Conservation (phyloP, 306 rosid genomes). For the Betula pendula region DNA sequence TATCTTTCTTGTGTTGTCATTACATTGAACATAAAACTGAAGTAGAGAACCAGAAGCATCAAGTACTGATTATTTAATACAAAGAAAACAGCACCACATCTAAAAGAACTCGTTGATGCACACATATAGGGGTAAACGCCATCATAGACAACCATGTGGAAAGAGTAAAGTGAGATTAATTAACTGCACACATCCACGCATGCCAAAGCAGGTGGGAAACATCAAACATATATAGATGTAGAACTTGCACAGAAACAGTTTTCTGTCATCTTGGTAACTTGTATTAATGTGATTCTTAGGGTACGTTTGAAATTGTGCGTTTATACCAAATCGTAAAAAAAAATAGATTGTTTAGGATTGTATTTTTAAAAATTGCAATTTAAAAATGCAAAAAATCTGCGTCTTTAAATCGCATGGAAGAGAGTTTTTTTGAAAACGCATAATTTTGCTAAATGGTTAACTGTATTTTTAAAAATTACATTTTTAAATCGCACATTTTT, state of each 20-base stretch:
- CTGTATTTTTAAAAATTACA: too few species aligned
- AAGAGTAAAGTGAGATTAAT: conserved; percentile 20
- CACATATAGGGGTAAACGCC: conserved; percentile 22
- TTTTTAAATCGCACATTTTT: too few species aligned
- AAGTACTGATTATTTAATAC: background rate
- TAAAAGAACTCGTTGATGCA: conserved; percentile 16
- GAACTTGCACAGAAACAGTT: background rate
- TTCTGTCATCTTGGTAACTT: background rate
- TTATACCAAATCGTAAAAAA: too few species aligned
- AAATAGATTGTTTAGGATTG: too few species aligned
- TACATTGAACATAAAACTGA: background rate
- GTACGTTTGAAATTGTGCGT: too few species aligned
- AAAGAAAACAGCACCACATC: background rate
- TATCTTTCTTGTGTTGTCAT: background rate
- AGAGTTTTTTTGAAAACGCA: too few species aligned
- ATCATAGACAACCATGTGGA: conserved; percentile 24
- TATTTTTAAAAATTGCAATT: too few species aligned
- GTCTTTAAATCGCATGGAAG: too few species aligned
- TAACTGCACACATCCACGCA: background rate
- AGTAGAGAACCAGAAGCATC: too few species aligned
- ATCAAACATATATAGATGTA: background rate
- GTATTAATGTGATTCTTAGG: background rate
- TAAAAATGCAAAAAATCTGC: too few species aligned
- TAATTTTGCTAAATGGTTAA: too few species aligned
- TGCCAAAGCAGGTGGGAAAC: background rate